Base-by-base conservation (phyloP, 2,329 filamentous ascomycete genomes). In the Pleomassaria siparia region DNA sequence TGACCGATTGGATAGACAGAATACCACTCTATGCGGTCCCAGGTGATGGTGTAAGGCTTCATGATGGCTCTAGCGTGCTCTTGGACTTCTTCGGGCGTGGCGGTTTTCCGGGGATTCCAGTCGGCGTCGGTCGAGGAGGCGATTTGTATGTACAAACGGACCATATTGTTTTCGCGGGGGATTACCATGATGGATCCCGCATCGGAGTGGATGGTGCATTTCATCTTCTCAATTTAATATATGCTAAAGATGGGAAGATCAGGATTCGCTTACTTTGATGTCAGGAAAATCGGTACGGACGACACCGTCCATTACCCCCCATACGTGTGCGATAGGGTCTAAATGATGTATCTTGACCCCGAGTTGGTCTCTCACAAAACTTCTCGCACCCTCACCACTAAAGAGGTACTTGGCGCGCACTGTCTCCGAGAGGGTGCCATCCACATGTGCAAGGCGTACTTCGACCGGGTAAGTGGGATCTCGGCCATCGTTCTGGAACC, bases 401-500 rank as follows among this genome's bases (percentile, higher is more conserved):
- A 84, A 85, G 11, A 85, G 69, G 51, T 84, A 85, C 69, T 84
- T 85, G 32, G 82, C 72, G 46, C 80, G 75, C 10, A 84, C 75
- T 1, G 76, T 91, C 72, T 95, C 87, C 29, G 77, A 78, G 8
- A 78, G 74, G 18, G 82, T 82, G 24, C 88, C 88, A 61, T 95
- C 87, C 12, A 91, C 78, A 59, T 91, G 87, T 63, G 86, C 83
- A 40, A 96, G 74, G 49, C 84, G 79, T 22, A 96, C 90, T 55
- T 88, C 80, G 1, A 96, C 88, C 1, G 91, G 91, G 64, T 94
- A 95, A 20, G 83, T 81, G 56, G 82, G 77, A 56, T 84, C 79
- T 46, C 73, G 70, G 22, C 77, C 80, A 60, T 83, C 80, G 44
- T 83, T 85, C 59, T 80, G 73, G 66, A 86, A 85, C 1, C 76